Conservation (phyloP, 1,284 basidiomycete species). For the Cystobasidium slooffiae region DNA sequence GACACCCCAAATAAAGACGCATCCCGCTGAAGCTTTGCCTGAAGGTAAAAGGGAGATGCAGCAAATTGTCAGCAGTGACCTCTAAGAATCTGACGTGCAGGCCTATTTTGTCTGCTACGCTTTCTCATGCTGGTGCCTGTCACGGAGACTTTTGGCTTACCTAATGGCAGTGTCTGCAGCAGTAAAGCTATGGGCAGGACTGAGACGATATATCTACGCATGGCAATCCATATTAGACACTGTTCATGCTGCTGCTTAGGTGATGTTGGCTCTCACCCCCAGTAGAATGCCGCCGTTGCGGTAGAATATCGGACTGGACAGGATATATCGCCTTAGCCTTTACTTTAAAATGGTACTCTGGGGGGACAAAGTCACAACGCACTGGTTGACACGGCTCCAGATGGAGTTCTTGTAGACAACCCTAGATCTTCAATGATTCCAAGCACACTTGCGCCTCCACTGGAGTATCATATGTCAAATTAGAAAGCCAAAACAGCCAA, state of each 20-base stretch:
- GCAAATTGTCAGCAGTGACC: background rate
- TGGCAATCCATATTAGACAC: background rate
- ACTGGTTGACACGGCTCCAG: slow-evolving; percentile 7
- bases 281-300: slow-evolving; percentile 2
- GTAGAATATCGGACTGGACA: slow-evolving; percentile 7
- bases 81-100: too few relatives aligned
- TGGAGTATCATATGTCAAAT: too few relatives aligned
- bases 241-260: background rate
- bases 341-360: background rate
- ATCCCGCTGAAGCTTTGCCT: slow-evolving; percentile 7
- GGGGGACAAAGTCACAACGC: background rate
- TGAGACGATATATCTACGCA: background rate
- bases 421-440: slow-evolving; percentile 10
- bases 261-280: background rate
- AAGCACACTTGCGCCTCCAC: slow-evolving; percentile 7
- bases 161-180: slow-evolving; percentile 7
- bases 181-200: background rate
- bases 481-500: too few relatives aligned
- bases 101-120: too few relatives aligned
- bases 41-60: background rate
- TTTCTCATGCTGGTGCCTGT: too few relatives aligned
- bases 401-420: background rate
- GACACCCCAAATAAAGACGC: slow-evolving; percentile 6
- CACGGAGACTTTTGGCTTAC: background rate
- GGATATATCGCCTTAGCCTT: too few relatives aligned